phyloP scores from a whole-genome alignment of 2,329 filamentous ascomycete genomes.

The Pleurostoma richardsiae region DNA sequence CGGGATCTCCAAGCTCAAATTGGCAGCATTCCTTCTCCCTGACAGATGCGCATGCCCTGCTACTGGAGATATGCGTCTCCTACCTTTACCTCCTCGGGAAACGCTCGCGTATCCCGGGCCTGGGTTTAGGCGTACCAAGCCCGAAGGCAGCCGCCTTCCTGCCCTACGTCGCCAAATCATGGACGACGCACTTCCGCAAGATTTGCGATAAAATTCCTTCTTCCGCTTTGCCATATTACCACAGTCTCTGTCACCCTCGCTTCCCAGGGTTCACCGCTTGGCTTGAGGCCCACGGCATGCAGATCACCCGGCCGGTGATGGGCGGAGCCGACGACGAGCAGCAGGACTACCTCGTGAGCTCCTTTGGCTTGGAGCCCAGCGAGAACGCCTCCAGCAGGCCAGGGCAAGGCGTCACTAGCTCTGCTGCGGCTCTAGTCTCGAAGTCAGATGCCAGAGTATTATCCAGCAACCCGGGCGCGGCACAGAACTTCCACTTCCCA shows the following conservation, averaged over 20 bases:
- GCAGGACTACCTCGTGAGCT: neutral
- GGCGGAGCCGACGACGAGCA: neutral
- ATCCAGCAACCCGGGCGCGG: neutral
- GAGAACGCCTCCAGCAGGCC: neutral
- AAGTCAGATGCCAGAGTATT: neutral
- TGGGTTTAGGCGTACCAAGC: neutral
- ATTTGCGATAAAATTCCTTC: neutral
- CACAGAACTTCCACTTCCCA: conserved; percentile 1
- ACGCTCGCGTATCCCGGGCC: neutral
- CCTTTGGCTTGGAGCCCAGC: neutral
- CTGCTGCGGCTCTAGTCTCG: neutral
- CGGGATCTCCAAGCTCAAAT: neutral
- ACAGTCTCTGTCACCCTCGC: conserved; percentile 2
- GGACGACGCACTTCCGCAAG: conserved; percentile 1
- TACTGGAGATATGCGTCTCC: conserved; percentile 1
- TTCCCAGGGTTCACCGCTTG: conserved; percentile 2
- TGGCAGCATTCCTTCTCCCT: conserved; percentile 3
- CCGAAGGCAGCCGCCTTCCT: neutral
- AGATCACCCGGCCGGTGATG: neutral
- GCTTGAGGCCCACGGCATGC: neutral
- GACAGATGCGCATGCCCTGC: neutral
- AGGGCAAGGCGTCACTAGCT: neutral
- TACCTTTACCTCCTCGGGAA: conserved; percentile 3
- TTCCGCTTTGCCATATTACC: neutral
- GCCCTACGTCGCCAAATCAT: neutral